These are phyloP conservation scores for Phanerochaete carnosa DNA, from an alignment of 768 basidiomycete genomes.

Conservation along the genomic window DNA sequence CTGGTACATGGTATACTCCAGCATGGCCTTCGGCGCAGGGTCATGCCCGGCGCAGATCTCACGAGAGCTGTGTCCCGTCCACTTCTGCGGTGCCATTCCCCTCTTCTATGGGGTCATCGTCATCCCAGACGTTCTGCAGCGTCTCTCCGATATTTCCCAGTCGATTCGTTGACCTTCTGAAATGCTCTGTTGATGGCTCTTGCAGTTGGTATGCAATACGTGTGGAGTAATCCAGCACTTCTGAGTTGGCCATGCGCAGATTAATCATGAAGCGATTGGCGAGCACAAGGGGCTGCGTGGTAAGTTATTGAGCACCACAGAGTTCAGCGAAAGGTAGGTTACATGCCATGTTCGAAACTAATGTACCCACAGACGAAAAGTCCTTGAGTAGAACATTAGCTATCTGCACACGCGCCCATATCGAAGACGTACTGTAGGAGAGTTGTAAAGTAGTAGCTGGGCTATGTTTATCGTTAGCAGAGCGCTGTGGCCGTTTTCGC, in stretches of 20 bases:
- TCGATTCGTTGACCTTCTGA: neutral
- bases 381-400: neutral
- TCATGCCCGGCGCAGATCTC: too few species aligned
- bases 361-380: neutral
- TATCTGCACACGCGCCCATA: neutral
- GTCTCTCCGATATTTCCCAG: too few species aligned
- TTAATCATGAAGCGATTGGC: neutral
- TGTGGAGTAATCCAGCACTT: neutral
- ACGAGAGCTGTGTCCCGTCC: too few species aligned
- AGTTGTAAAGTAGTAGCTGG: neutral
- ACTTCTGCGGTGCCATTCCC: too few species aligned
- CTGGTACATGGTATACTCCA: too few species aligned
- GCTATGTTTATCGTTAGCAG: neutral
- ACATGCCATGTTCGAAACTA: neutral
- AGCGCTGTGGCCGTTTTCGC: neutral
- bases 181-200: too few species aligned
- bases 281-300: neutral
- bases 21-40: too few species aligned
- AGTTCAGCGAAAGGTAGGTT: neutral
- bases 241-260: neutral
- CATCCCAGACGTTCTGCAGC: too few species aligned
- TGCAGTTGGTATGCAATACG: neutral
- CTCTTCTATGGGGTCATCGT: too few species aligned
- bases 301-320: neutral
- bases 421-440: neutral